phyloP scores from a whole-genome alignment of 2,329 filamentous ascomycete species.

The Seiridium unicorne region DNA sequence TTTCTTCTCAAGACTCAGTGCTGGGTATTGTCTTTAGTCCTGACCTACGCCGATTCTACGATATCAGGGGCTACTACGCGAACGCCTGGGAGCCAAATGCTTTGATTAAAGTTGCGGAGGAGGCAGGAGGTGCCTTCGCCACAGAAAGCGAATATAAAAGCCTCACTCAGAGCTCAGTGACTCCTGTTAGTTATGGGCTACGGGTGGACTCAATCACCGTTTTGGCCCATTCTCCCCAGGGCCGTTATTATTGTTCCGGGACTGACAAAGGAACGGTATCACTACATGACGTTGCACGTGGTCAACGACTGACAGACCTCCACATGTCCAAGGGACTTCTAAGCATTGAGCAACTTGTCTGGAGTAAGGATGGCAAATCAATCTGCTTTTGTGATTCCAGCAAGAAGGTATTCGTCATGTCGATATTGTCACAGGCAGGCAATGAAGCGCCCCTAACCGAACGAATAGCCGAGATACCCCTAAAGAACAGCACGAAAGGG shows the following conservation, averaged over 20 bases:
- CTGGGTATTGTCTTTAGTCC: conserved; percentile 21
- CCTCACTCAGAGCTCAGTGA: neutral
- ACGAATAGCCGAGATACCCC: neutral
- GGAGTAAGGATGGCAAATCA: neutral
- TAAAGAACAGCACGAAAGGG: no score
- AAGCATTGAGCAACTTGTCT: neutral
- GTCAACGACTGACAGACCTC: neutral
- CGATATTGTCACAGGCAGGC: neutral
- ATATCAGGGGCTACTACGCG: conserved; percentile 23
- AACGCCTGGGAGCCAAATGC: conserved; percentile 27
- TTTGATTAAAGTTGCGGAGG: conserved; percentile 16
- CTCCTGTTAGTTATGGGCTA: neutral
- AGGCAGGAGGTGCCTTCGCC: neutral
- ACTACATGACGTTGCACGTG: neutral
- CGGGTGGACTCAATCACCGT: neutral
- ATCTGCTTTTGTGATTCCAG: neutral
- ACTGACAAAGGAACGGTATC: neutral
- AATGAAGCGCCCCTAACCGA: neutral
- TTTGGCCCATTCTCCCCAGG: neutral
- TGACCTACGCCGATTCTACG: conserved; percentile 23
- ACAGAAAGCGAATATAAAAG: neutral
- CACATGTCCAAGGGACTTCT: neutral
- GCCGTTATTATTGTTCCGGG: neutral
- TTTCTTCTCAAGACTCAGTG: conserved; percentile 23
- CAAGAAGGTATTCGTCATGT: neutral